A percentile compares a stretch with the other conserved stretches of the same genome.
These are phyloP conservation scores for Coniochaeta prunicola DNA, from an alignment of 2,329 filamentous ascomycete genomes.

Conservation along the genomic window DNA sequence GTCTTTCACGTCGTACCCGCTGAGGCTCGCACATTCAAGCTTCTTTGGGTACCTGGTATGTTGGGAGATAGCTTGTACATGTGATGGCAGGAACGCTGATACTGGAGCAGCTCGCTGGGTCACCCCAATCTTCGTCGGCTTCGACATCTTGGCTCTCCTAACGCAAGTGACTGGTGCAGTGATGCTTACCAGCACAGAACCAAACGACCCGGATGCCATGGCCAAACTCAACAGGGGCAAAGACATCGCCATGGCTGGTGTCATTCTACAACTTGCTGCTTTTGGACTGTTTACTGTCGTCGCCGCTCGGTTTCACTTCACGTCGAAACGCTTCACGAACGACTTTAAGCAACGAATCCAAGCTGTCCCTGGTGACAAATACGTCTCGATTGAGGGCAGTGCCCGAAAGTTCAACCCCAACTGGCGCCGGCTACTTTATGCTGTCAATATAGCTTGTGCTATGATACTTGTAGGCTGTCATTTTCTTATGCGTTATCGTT, in stretches of 20 bases:
- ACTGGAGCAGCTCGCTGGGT: conserved; percentile 22
- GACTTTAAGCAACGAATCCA: conserved; percentile 19
- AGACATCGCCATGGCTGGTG: conserved; percentile 29
- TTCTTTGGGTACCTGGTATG: conserved; percentile 28
- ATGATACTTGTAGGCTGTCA: conserved; percentile 20
- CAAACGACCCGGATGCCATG: conserved; percentile 20
- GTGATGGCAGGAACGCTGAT: conserved; percentile 11
- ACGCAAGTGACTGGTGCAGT: conserved; percentile 31
- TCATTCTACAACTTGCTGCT: conserved; percentile 33
- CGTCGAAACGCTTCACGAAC: conserved; percentile 27
- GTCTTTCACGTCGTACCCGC: conserved; percentile 28
- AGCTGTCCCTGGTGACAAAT: conserved; percentile 24
- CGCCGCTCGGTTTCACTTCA: conserved; percentile 38
- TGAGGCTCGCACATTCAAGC: conserved; percentile 20
- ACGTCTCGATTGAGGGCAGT: conserved; percentile 14
- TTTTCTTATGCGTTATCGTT: background rate
- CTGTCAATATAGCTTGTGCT: conserved; percentile 19
- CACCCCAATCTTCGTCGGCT: conserved; percentile 33
- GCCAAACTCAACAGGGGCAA: conserved; percentile 26
- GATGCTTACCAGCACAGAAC: conserved; percentile 28
- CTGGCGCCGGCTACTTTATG: conserved; percentile 29
- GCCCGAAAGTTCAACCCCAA: conserved; percentile 16
- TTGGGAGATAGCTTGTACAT: conserved; percentile 21
- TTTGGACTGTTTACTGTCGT: conserved; percentile 39
- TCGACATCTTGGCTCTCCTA: conserved; percentile 28